These are phyloP conservation scores for Gaertneriomyces sp. DNA, from an alignment of 192 early-diverging fungal species.

Conservation along the genomic window DNA sequence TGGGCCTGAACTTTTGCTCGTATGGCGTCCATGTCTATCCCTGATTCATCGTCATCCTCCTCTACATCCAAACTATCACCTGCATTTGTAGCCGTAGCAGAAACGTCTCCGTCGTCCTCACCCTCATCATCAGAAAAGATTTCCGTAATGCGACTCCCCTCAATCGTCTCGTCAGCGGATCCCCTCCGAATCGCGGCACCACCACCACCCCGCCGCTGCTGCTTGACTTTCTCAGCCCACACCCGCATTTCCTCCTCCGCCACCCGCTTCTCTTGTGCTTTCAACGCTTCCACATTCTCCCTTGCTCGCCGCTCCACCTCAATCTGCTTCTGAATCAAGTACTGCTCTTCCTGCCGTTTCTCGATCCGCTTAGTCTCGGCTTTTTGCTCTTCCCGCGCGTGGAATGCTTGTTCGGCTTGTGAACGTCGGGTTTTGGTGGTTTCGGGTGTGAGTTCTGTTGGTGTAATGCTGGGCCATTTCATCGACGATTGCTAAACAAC, in stretches of 20 bases:
- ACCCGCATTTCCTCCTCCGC: conserved; percentile 29
- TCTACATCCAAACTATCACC: conserved; percentile 1
- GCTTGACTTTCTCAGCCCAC: conserved; percentile 17
- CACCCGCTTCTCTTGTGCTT: conserved; percentile 34
- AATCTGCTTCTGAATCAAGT: conserved; percentile 46
- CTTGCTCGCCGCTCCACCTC: conserved; percentile 46
- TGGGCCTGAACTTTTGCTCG: conserved; percentile 36
- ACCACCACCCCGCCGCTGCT: neutral
- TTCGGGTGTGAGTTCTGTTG: neutral
- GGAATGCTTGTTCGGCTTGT: conserved; percentile 8
- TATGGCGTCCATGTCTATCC: conserved; percentile 49
- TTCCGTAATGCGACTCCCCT: conserved; percentile 3
- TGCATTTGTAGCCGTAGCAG: neutral
- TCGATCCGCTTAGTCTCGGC: conserved; percentile 29
- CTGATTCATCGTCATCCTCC: conserved; percentile 39
- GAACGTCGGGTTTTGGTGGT: conserved; percentile 1
- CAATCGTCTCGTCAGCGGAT: conserved; percentile 2
- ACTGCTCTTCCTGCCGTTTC: conserved; percentile 37
- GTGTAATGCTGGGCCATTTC: conserved; percentile 1
- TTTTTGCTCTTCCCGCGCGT: neutral
- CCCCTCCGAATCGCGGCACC: neutral
- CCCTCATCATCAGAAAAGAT: conserved; percentile 33
- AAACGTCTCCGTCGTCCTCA: neutral
- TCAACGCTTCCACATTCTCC: conserved; percentile 31
- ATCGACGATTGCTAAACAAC: neutral